phyloP scores from a whole-genome alignment of 495 filamentous ascomycete genomes.

The Penicillium parvum region DNA sequence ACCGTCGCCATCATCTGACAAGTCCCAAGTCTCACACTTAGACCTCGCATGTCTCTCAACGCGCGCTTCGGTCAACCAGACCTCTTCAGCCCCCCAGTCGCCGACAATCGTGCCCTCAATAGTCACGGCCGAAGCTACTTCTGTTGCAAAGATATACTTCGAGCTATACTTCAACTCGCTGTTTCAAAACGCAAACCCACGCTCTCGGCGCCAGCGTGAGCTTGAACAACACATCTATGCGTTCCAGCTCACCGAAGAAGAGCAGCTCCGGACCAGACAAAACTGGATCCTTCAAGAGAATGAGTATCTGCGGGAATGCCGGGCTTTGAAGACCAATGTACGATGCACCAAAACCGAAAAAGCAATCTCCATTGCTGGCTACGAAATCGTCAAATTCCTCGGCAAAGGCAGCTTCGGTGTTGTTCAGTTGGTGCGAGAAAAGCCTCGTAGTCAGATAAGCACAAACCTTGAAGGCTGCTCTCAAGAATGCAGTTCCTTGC shows the following conservation, averaged over 20 bases:
- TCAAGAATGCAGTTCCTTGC: background rate
- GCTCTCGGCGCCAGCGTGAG: constrained; percentile 61
- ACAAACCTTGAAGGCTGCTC: constrained; percentile 7
- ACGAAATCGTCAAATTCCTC: constrained; percentile 77
- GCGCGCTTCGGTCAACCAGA: constrained; percentile 5
- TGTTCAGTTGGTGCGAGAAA: constrained; percentile 76
- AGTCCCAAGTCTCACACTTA: constrained; percentile 4
- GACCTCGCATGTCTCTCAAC: constrained; percentile 8
- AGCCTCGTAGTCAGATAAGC: too few species aligned
- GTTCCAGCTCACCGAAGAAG: constrained; percentile 47
- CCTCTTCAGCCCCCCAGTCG: constrained; percentile 16
- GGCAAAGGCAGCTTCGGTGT: constrained; percentile 95
- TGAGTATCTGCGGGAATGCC: constrained; percentile 68
- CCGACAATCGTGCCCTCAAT: constrained; percentile 51
- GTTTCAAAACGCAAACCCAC: constrained; percentile 49
- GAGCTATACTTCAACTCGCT: constrained; percentile 76
- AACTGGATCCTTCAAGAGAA: constrained; percentile 64
- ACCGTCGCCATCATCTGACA: constrained; percentile 19
- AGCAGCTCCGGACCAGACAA: constrained; percentile 49
- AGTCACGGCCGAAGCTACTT: constrained; percentile 68
- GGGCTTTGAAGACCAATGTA: constrained; percentile 62
- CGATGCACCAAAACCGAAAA: constrained; percentile 32
- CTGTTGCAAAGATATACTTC: constrained; percentile 79
- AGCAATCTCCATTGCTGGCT: constrained; percentile 57
- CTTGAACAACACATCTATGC: constrained; percentile 60